phyloP scores from a whole-genome alignment of 495 filamentous ascomycete species.

The Penicillium lividum region DNA sequence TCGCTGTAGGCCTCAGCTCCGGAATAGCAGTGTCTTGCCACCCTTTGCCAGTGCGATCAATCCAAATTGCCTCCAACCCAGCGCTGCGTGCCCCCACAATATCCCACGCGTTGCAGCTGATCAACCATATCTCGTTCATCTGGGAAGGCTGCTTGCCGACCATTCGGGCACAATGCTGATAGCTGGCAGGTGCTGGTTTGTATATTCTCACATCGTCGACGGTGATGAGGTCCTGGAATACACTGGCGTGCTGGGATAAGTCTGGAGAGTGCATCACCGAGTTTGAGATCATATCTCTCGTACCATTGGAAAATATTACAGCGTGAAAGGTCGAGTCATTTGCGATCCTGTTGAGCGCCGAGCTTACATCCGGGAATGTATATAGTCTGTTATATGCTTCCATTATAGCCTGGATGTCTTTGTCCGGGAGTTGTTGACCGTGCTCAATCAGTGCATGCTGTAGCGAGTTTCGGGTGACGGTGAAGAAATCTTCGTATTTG shows the following conservation, averaged over 20 bases:
- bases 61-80: constrained; percentile 66
- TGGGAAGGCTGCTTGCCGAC: constrained; percentile 48
- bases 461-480: constrained; percentile 65
- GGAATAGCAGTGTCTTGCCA: constrained; percentile 41
- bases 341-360: constrained; percentile 49
- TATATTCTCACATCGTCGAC: constrained; percentile 62
- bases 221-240: constrained; percentile 60
- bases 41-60: constrained; percentile 56
- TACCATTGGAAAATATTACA: constrained; percentile 78
- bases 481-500: constrained; percentile 62
- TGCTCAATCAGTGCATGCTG: constrained; percentile 62
- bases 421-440: constrained; percentile 41
- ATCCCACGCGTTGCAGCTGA: constrained; percentile 82
- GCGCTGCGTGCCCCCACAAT: constrained; percentile 50
- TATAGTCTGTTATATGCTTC: constrained; percentile 66
- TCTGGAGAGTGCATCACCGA: constrained; percentile 58
- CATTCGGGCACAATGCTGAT: constrained; percentile 57
- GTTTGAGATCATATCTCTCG: constrained; percentile 60
- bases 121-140: constrained; percentile 64
- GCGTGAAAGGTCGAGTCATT: constrained; percentile 43
- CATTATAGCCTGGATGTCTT: constrained; percentile 54
- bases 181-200: constrained; percentile 70
- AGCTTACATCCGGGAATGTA: constrained; percentile 67
- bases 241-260: constrained; percentile 47
- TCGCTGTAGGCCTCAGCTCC: constrained; percentile 29